phyloP scores from a whole-genome alignment of 2,329 filamentous ascomycete species.

The Aspergillus caelatus region DNA sequence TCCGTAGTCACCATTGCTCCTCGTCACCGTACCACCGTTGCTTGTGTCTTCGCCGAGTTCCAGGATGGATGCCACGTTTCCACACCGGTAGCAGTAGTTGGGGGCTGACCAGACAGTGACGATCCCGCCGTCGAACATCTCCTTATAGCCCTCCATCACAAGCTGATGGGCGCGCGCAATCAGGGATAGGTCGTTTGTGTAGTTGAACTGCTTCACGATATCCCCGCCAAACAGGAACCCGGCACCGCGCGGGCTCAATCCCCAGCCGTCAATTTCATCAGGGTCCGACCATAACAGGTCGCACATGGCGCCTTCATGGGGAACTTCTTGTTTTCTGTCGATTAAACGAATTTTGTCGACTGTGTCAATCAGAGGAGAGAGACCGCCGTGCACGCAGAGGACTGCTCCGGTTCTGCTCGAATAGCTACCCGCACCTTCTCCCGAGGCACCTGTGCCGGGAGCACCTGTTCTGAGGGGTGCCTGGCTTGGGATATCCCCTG shows the following conservation, averaged over 20 bases:
- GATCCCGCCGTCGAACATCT: constrained; percentile 96
- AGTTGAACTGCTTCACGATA: constrained; percentile 95
- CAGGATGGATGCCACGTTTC: constrained; percentile 92
- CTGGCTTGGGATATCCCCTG: constrained; percentile 44
- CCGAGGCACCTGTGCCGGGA: constrained; percentile 77
- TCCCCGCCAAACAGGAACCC: constrained; percentile 95
- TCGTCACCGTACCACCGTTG: constrained; percentile 70
- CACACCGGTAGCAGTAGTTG: constrained; percentile 95
- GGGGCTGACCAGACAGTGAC: constrained; percentile 99
- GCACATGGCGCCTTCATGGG: constrained; percentile 98
- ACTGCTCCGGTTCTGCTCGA: constrained; percentile 73
- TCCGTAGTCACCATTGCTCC: constrained; percentile 57
- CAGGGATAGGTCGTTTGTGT: constrained; percentile 86
- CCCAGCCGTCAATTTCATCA: constrained; percentile 95
- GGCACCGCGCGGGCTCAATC: constrained; percentile 86
- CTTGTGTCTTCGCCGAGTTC: constrained; percentile 86
- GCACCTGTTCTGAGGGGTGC: constrained; percentile 65
- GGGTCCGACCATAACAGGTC: constrained; percentile 97
- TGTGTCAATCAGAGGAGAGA: constrained; percentile 87
- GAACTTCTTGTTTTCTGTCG: constrained; percentile 96
- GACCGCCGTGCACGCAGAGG: constrained; percentile 90
- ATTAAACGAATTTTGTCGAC: constrained; percentile 95
- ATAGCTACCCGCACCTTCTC: constrained; percentile 60
- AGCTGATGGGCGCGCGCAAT: constrained; percentile 95
- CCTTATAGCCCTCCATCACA: constrained; percentile 99